Percentiles rank a stretch among this genome's conserved stretches.
Conservation (phyloP, 306 rosid genomes). For the Alnus glutinosa region DNA sequence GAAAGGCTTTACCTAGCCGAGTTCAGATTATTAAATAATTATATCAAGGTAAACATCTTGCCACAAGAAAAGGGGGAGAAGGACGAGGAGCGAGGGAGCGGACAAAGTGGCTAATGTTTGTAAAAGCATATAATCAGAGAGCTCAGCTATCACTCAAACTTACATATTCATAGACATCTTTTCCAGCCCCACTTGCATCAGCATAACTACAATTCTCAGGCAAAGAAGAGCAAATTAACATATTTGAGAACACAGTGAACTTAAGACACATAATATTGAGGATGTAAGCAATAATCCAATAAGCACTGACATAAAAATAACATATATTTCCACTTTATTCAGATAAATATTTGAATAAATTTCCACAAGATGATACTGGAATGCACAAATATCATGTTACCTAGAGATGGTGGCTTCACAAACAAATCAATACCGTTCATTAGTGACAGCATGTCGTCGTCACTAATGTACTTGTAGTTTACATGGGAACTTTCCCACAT, state of each 20-base stretch:
- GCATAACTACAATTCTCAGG: conserved; percentile 71
- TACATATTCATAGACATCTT: conserved; percentile 96
- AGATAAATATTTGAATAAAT: neutral
- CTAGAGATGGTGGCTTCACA: neutral
- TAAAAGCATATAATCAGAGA: neutral
- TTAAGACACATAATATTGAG: neutral
- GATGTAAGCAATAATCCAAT: neutral
- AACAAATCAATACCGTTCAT: neutral
- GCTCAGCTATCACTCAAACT: conserved; percentile 28
- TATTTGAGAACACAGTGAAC: neutral
- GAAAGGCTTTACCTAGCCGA: neutral
- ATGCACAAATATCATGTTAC: conserved; percentile 1
- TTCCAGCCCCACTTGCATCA: conserved; percentile 90
- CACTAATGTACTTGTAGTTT: too few relatives aligned
- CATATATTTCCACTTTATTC: neutral
- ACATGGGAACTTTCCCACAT: too few relatives aligned
- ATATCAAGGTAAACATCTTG: neutral
- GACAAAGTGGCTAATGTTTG: neutral
- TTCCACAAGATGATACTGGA: neutral
- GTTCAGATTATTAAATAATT: neutral
- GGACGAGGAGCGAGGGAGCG: neutral
- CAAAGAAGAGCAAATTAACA: conserved; percentile 23
- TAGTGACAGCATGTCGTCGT: too few relatives aligned
- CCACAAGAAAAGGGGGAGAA: neutral
- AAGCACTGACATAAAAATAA: neutral